Evolutionary conservation across 352 stramenopile genomes (phyloP).

Genomic region (Phytophthora meadii): DNA sequence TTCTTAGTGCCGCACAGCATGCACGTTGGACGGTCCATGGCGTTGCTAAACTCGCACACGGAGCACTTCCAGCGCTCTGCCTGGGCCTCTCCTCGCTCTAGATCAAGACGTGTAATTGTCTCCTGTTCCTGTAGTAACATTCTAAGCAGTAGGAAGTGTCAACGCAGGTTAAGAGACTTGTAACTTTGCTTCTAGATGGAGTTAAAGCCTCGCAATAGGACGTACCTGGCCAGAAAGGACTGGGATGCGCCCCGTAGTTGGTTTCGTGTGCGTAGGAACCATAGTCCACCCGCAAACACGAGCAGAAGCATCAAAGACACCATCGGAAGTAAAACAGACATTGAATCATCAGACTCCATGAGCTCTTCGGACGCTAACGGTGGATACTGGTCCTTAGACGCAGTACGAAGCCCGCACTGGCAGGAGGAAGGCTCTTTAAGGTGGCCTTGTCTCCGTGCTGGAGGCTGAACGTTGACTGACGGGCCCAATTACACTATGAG

Average conservation of each 20-base stretch:
- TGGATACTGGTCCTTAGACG: not conserved
- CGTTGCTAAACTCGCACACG: conserved; percentile 85
- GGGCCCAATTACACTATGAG: conserved; percentile 8
- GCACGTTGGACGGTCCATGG: conserved; percentile 63
- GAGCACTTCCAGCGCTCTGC: conserved; percentile 81
- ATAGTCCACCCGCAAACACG: conserved; percentile 68
- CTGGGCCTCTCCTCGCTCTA: conserved; percentile 65
- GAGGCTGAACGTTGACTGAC: conserved; percentile 17
- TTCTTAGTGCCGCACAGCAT: conserved; percentile 81
- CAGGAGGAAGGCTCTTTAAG: not conserved
- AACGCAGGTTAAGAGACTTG: conserved; percentile 1
- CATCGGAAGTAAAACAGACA: conserved; percentile 77
- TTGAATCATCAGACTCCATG: conserved; percentile 46
- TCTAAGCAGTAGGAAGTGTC: conserved; percentile 23
- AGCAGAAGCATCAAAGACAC: conserved; percentile 74
- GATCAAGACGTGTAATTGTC: conserved; percentile 70
- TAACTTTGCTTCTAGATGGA: conserved; percentile 3
- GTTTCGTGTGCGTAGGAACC: conserved; percentile 66
- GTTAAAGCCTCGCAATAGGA: not conserved
- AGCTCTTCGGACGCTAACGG: conserved; percentile 2
- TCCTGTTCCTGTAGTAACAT: conserved; percentile 67
- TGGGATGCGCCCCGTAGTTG: conserved; percentile 40
- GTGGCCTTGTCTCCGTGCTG: not conserved
- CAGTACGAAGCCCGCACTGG: conserved; percentile 9
- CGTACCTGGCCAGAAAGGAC: conserved; percentile 57